Evolutionary conservation across 768 basidiomycete species (phyloP).

Genomic region (Coprinopsis marcescibilis): DNA sequence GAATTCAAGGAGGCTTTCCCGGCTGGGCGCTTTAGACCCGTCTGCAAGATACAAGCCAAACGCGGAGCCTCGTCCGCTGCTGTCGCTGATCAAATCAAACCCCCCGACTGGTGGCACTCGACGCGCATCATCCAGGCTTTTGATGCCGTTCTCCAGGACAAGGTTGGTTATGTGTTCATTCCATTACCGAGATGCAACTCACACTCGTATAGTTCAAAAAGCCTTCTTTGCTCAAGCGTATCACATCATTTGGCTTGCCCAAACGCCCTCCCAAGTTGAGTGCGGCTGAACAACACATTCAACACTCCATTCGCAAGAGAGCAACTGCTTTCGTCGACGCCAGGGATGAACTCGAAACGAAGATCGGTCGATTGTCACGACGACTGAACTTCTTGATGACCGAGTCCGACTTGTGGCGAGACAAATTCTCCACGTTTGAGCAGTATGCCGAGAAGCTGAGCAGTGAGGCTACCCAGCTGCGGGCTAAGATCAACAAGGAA

Average conservation of each 20-base stretch:
- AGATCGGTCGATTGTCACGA: conserved; percentile 81
- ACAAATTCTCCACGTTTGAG: conserved; percentile 93
- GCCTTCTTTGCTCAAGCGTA: conserved; percentile 80
- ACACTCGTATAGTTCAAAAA: conserved; percentile 65
- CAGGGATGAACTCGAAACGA: conserved; percentile 88
- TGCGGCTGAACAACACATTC: conserved; percentile 78
- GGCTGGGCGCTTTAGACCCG: conserved; percentile 83
- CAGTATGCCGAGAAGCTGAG: conserved; percentile 90
- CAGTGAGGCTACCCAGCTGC: conserved; percentile 77
- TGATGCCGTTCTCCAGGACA: conserved; percentile 80
- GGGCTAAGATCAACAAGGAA: conserved; percentile 86
- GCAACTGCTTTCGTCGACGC: conserved; percentile 95
- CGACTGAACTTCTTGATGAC: conserved; percentile 90
- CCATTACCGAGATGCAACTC: conserved; percentile 1
- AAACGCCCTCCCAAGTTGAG: conserved; percentile 71
- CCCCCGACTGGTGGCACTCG: conserved; percentile 94
- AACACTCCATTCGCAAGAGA: conserved; percentile 84
- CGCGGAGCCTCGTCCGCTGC: conserved; percentile 72
- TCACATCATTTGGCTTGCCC: conserved; percentile 68
- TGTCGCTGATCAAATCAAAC: conserved; percentile 84
- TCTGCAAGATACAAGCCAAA: conserved; percentile 88
- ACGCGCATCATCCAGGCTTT: conserved; percentile 89
- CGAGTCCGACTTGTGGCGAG: conserved; percentile 84
- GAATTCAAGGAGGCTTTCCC: conserved; percentile 97
- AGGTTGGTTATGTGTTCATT: conserved; percentile 36